Percentiles rank a stretch among this genome's conserved stretches.
These are phyloP conservation scores for Boletus rubropictus DNA, from an alignment of 768 basidiomycete genomes.

Conservation along the genomic window DNA sequence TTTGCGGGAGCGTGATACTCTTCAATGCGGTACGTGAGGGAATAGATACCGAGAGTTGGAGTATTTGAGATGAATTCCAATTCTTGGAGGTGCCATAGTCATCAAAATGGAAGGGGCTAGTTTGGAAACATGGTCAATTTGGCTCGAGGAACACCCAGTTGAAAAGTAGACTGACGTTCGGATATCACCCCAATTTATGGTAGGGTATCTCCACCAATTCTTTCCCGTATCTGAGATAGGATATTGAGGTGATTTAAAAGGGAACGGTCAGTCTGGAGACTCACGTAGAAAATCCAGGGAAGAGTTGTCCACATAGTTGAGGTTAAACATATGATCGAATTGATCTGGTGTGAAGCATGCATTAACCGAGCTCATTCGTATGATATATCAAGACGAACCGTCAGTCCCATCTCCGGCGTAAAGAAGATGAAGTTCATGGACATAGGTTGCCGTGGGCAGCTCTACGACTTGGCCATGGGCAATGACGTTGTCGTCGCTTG, in stretches of 20 bases:
- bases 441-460: slow-evolving; percentile 29
- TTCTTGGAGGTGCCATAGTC: slow-evolving; percentile 31
- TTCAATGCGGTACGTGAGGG: slow-evolving; percentile 36
- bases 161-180: slow-evolving; percentile 31
- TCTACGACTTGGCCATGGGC: slow-evolving; percentile 38
- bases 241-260: not conserved
- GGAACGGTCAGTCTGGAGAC: not conserved
- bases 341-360: slow-evolving; percentile 19
- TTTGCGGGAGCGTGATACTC: slow-evolving; percentile 41
- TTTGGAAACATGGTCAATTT: not conserved
- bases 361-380: not conserved
- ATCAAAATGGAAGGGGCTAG: slow-evolving; percentile 44
- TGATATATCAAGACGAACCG: slow-evolving; percentile 12
- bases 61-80: slow-evolving; percentile 41
- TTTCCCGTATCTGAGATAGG: slow-evolving; percentile 36
- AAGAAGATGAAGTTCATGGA: slow-evolving; percentile 45
- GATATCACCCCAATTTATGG: slow-evolving; percentile 40
- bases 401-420: slow-evolving; percentile 39
- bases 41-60: slow-evolving; percentile 41
- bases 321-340: slow-evolving; percentile 31
- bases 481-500: slow-evolving; percentile 39
- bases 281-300: slow-evolving; percentile 32
- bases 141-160: not conserved
- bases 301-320: slow-evolving; percentile 32
- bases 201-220: slow-evolving; percentile 41